Evolutionary conservation across 306 rosid genomes (phyloP).

Genomic region (Corylus americana): DNA sequence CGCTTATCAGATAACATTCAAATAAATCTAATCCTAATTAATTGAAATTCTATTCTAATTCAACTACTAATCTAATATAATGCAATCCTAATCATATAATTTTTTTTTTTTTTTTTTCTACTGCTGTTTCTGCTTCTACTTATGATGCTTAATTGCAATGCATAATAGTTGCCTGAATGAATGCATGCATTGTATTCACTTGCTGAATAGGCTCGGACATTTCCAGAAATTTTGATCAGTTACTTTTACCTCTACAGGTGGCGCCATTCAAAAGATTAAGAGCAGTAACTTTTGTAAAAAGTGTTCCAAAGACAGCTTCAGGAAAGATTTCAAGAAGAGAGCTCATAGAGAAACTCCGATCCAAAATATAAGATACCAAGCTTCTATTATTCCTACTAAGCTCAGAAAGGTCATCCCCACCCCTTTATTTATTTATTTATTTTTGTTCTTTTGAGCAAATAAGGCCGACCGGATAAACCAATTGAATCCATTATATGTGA

Average conservation of each 20-base stretch:
- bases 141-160: neutral
- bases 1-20: too few species aligned
- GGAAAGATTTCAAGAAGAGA: constrained; percentile 53
- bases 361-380: constrained; percentile 23
- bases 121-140: neutral
- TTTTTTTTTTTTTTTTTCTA: too few species aligned
- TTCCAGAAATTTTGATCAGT: neutral
- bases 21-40: too few species aligned
- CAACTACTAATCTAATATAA: too few species aligned
- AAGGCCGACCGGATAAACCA: too few species aligned
- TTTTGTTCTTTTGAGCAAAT: too few species aligned
- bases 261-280: constrained; percentile 56
- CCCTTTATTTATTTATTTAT: too few species aligned
- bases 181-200: neutral
- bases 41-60: too few species aligned
- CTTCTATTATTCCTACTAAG: neutral
- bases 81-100: too few species aligned
- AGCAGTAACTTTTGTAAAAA: constrained; percentile 39
- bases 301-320: constrained; percentile 41
- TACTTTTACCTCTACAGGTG: constrained; percentile 33
- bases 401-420: too few species aligned
- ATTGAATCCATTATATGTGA: too few species aligned
- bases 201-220: neutral
- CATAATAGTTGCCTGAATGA: neutral
- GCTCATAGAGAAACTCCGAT: constrained; percentile 26